A percentile compares a stretch with the other conserved stretches of the same genome.
phyloP scores from a whole-genome alignment of 371 early-diverging fungal genomes.

The Parasitella parasitica region DNA sequence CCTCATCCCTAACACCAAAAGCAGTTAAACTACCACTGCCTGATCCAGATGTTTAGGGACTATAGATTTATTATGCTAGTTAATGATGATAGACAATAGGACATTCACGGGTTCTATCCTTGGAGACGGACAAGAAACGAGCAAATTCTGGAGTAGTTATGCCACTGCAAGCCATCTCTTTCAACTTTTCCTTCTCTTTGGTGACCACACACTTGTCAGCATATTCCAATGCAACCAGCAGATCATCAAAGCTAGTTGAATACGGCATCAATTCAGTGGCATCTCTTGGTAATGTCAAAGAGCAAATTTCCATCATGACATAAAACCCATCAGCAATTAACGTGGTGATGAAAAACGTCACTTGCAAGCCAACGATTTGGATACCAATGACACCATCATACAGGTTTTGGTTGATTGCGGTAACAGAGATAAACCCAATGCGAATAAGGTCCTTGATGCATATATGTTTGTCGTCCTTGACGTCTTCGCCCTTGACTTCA shows the following conservation, averaged over 20 bases:
- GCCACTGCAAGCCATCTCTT: neutral
- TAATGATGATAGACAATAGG: neutral
- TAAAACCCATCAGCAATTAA: neutral
- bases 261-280: neutral
- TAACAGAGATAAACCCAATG: neutral
- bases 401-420: neutral
- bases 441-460: neutral
- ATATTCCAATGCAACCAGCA: neutral
- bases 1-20: too few relatives aligned
- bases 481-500: slow-evolving; percentile 34
- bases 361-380: slow-evolving; percentile 4
- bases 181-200: neutral
- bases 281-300: slow-evolving; percentile 1
- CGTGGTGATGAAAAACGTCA: neutral
- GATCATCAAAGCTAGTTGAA: neutral
- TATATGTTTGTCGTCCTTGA: slow-evolving; percentile 26
- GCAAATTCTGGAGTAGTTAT: neutral
- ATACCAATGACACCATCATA: slow-evolving; percentile 11
- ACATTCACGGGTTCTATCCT: neutral
- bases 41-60: too few relatives aligned
- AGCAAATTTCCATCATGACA: slow-evolving; percentile 6
- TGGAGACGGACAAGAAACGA: neutral
- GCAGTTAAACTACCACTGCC: too few relatives aligned
- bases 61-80: too few relatives aligned
- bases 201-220: neutral